These are phyloP conservation scores for Sherardia arvensis DNA, from an alignment of 257 asterid species.

Conservation along the genomic window DNA sequence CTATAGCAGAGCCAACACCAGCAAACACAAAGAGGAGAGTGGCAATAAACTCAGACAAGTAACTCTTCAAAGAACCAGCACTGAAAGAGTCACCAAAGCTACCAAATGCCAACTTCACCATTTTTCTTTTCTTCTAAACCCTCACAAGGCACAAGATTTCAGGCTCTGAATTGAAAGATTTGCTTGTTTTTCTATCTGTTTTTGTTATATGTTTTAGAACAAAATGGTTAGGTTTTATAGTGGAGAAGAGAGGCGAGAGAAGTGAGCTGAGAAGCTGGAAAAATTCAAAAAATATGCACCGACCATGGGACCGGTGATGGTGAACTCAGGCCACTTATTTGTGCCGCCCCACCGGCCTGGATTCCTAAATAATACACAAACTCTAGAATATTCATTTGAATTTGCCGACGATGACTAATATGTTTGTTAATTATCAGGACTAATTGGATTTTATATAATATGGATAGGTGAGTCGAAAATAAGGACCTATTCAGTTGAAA, in stretches of 20 bases:
- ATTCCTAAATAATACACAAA: constrained; percentile 10
- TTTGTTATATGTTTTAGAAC: constrained; percentile 5
- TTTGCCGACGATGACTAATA: constrained; percentile 10
- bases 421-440: constrained; percentile 3
- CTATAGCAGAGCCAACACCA: constrained; percentile 85
- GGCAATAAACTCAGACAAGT: constrained; percentile 64
- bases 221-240: constrained; percentile 28
- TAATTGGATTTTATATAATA: not conserved
- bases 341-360: constrained; percentile 63
- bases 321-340: constrained; percentile 23
- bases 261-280: not conserved
- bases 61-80: constrained; percentile 34
- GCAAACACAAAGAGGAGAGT: constrained; percentile 66
- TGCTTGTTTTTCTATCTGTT: constrained; percentile 2
- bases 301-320: constrained; percentile 37
- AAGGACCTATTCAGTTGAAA: too few species aligned
- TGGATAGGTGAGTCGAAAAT: too few species aligned
- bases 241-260: constrained; percentile 5
- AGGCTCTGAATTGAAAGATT: not conserved
- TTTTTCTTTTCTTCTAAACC: constrained; percentile 7
- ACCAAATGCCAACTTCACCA: constrained; percentile 66
- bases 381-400: not conserved
- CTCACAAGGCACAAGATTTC: not conserved
- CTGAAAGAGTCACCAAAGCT: constrained; percentile 61
- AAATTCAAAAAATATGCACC: constrained; percentile 23